A percentile compares a stretch with the other conserved stretches of the same genome.
These are phyloP conservation scores for Letharia columbiana DNA, from an alignment of 495 filamentous ascomycete genomes.

Conservation along the genomic window DNA sequence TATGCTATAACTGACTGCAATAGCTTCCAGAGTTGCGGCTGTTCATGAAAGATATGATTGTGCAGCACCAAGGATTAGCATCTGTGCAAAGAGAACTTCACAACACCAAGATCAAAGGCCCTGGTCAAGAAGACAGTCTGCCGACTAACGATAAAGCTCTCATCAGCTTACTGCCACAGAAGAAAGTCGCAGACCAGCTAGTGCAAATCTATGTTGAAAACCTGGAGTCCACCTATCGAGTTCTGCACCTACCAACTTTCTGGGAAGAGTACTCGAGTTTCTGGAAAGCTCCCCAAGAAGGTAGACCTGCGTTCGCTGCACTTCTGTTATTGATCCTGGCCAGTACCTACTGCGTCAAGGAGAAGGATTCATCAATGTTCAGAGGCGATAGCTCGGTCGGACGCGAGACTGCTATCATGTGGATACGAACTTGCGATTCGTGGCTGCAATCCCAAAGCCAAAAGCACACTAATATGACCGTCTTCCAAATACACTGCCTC, in stretches of 20 bases:
- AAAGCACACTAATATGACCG: constrained; percentile 38
- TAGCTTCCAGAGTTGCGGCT: constrained; percentile 41
- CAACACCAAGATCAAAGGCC: constrained; percentile 32
- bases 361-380: constrained; percentile 34
- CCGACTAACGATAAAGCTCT: constrained; percentile 23
- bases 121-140: constrained; percentile 19
- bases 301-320: constrained; percentile 27
- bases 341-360: constrained; percentile 29
- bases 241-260: constrained; percentile 52
- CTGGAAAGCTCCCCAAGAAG: constrained; percentile 35
- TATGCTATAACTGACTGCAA: constrained; percentile 19
- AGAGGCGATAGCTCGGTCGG: constrained; percentile 34
- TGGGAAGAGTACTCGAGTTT: constrained; percentile 43
- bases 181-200: constrained; percentile 42
- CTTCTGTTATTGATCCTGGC: constrained; percentile 35
- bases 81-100: constrained; percentile 38
- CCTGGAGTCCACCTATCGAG: constrained; percentile 49
- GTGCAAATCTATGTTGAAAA: constrained; percentile 46
- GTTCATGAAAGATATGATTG: constrained; percentile 37
- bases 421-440: constrained; percentile 32
- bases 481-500: constrained; percentile 45
- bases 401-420: constrained; percentile 31
- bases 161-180: constrained; percentile 36
- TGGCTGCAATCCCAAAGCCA: constrained; percentile 35
- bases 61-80: constrained; percentile 30